A percentile compares a stretch with the other conserved stretches of the same genome.
phyloP scores from a whole-genome alignment of 2,329 filamentous ascomycete species.

The Diplodia mutila region DNA sequence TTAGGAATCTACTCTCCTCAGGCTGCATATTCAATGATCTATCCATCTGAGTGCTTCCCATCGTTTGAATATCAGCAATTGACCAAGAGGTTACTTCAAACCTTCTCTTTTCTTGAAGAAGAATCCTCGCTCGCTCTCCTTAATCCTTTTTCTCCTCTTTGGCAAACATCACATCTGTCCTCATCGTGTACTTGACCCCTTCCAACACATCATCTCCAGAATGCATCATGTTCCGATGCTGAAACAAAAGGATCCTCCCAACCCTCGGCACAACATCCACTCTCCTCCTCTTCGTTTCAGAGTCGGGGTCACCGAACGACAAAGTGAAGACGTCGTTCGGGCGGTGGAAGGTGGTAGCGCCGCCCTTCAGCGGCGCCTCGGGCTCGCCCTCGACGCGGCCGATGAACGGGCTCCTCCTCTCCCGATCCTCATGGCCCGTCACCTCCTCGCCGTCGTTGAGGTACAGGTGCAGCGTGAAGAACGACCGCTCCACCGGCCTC shows the following conservation, averaged over 20 bases:
- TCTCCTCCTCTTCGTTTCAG: conserved; percentile 35
- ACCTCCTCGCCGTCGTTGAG: conserved; percentile 50
- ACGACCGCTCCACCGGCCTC: conserved; percentile 50
- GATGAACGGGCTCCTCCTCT: conserved; percentile 9
- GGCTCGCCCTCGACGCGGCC: conserved; percentile 30
- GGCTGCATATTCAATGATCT: background rate
- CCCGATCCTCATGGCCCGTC: background rate
- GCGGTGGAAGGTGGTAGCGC: conserved; percentile 58
- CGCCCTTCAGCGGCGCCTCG: conserved; percentile 50
- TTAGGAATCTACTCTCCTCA: too few species aligned
- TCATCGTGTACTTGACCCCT: conserved; percentile 59
- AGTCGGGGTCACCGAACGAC: background rate
- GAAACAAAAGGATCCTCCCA: conserved; percentile 60
- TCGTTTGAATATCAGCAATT: too few species aligned
- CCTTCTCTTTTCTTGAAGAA: too few species aligned
- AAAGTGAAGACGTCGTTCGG: background rate
- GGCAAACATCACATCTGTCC: conserved; percentile 61
- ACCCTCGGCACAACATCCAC: conserved; percentile 54
- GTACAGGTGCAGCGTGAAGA: conserved; percentile 62
- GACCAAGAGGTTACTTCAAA: too few species aligned
- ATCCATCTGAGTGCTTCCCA: background rate
- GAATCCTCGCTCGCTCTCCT: background rate
- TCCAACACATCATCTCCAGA: conserved; percentile 58
- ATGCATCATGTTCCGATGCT: conserved; percentile 58
- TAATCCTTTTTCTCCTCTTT: background rate